Evolutionary conservation across 2,329 filamentous ascomycete genomes (phyloP).

Genomic region (Trichoderma harzianum): DNA sequence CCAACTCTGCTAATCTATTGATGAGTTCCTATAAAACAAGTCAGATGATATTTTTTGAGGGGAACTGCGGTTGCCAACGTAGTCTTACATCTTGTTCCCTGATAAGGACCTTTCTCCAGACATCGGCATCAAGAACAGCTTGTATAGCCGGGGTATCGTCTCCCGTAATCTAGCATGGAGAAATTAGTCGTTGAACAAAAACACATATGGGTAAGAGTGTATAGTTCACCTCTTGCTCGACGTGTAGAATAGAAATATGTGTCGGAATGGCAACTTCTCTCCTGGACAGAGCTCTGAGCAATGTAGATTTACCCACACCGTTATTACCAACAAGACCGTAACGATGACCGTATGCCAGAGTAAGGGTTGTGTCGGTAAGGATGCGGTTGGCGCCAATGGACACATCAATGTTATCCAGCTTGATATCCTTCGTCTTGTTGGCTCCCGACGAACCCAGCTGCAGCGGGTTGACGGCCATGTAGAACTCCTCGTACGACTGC

Average conservation of each 20-base stretch:
- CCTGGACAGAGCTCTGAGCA: conserved; percentile 84
- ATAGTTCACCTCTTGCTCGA: conserved; percentile 81
- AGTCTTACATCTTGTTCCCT: conserved; percentile 73
- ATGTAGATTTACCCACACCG: conserved; percentile 97
- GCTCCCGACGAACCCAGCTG: conserved; percentile 67
- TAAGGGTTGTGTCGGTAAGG: conserved; percentile 83
- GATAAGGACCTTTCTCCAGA: conserved; percentile 95
- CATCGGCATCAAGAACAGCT: conserved; percentile 93
- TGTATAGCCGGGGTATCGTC: conserved; percentile 94
- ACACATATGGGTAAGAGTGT: neutral
- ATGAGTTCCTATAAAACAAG: conserved; percentile 61
- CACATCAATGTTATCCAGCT: conserved; percentile 93
- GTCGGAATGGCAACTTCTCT: conserved; percentile 93
- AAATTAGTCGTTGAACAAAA: neutral
- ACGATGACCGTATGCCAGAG: conserved; percentile 84
- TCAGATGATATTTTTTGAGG: neutral
- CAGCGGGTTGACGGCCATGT: conserved; percentile 98
- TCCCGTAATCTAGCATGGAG: conserved; percentile 66
- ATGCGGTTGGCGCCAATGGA: conserved; percentile 88
- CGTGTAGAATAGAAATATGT: conserved; percentile 97
- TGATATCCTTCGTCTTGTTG: conserved; percentile 97
- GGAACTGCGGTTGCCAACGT: conserved; percentile 18
- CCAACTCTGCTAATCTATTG: conserved; percentile 70
- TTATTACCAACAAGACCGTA: conserved; percentile 99
- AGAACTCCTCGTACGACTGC: conserved; percentile 98